Evolutionary conservation across 139 green algal genomes (phyloP).

Genomic region (Picochlorum sp.): DNA sequence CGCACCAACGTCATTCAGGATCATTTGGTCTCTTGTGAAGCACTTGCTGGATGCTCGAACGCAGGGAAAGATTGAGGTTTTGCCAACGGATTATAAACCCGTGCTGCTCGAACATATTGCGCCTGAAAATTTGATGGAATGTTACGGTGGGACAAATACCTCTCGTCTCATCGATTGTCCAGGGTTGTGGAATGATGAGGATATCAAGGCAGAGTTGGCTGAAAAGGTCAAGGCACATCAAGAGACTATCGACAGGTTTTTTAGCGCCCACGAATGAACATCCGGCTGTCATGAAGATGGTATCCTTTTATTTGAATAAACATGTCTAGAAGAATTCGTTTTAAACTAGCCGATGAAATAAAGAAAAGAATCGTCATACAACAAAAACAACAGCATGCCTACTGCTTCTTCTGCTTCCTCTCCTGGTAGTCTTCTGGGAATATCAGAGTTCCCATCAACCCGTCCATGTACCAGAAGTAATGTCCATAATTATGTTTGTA

Average conservation of each 20-base stretch:
- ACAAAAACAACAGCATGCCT: background rate
- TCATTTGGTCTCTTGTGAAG: slow-evolving; percentile 64
- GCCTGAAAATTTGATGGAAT: slow-evolving; percentile 63
- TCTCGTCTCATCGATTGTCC: background rate
- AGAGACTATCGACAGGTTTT: too few species aligned
- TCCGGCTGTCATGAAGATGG: too few species aligned
- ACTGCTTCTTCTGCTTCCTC: background rate
- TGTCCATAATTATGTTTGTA: slow-evolving; percentile 96
- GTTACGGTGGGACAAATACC: slow-evolving; percentile 55
- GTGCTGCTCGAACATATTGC: slow-evolving; percentile 68
- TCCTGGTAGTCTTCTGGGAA: slow-evolving; percentile 31
- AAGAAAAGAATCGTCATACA: too few species aligned
- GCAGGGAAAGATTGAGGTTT: slow-evolving; percentile 72
- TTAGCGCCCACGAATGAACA: too few species aligned
- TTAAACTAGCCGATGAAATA: too few species aligned
- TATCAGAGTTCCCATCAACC: slow-evolving; percentile 51
- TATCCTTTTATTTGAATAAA: too few species aligned
- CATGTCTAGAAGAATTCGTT: too few species aligned
- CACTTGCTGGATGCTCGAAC: slow-evolving; percentile 67
- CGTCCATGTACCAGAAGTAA: slow-evolving; percentile 85
- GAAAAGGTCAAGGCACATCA: too few species aligned
- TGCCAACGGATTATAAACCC: slow-evolving; percentile 47
- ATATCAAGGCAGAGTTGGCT: too few species aligned
- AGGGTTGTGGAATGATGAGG: too few species aligned
- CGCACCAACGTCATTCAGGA: slow-evolving; percentile 62